A percentile compares a stretch with the other conserved stretches of the same genome.
Evolutionary conservation across 768 basidiomycete genomes (phyloP).

Genomic region (Rhodosporidiobolus sp.): DNA sequence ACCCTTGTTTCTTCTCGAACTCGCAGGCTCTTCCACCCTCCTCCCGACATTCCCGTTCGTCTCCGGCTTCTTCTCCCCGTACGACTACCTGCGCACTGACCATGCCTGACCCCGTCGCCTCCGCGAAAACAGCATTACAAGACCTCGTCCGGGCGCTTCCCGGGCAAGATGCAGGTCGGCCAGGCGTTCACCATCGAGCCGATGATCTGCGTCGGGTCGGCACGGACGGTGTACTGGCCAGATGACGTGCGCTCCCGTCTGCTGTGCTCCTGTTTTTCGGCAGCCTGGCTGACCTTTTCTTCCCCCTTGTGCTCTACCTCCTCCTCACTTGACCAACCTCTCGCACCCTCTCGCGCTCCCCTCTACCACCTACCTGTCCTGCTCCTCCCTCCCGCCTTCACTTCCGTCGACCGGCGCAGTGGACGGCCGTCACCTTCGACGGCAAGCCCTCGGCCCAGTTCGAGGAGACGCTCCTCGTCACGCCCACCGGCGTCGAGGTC

Average conservation of each 20-base stretch:
- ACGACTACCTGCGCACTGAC: background rate
- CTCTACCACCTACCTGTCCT: too few relatives aligned
- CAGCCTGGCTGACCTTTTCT: too few relatives aligned
- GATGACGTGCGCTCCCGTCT: conserved; percentile 33
- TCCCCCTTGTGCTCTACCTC: too few relatives aligned
- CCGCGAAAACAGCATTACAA: conserved; percentile 32
- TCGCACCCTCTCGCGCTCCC: too few relatives aligned
- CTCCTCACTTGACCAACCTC: too few relatives aligned
- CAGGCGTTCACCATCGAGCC: conserved; percentile 46
- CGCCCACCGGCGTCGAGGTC: conserved; percentile 42
- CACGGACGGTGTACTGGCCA: conserved; percentile 41
- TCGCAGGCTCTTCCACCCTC: background rate
- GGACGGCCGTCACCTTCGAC: conserved; percentile 92
- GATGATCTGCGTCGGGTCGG: conserved; percentile 42
- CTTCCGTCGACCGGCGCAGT: conserved; percentile 47
- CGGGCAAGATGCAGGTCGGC: conserved; percentile 30
- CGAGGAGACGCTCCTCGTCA: conserved; percentile 79
- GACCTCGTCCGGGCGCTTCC: conserved; percentile 33
- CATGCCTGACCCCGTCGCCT: too few relatives aligned
- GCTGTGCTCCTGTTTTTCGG: too few relatives aligned
- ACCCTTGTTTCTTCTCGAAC: background rate
- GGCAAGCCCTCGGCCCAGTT: conserved; percentile 92
- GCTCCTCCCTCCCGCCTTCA: too few relatives aligned
- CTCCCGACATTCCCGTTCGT: conserved; percentile 40
- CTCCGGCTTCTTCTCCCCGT: background rate